Conservation (phyloP, 306 rosid genomes). For the Glycine soja region DNA sequence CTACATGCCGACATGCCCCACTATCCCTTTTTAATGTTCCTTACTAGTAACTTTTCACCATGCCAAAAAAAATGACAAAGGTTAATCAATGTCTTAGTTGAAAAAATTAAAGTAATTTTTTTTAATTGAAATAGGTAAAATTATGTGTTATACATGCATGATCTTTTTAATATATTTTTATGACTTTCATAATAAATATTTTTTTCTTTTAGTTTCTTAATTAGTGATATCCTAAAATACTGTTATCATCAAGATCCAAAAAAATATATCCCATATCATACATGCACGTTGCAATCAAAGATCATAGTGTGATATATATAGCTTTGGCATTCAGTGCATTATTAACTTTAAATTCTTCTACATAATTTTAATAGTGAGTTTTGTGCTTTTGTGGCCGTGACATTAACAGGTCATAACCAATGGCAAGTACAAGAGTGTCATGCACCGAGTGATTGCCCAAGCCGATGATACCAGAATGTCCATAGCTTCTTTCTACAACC, state of each 20-base stretch:
- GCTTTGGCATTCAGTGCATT: neutral
- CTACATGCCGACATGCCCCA: slow-evolving; percentile 18
- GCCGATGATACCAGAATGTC: slow-evolving; percentile 88
- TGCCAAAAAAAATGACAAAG: no score
- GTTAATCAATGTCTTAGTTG: no score
- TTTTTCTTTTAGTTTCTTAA: no score
- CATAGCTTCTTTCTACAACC: slow-evolving; percentile 93
- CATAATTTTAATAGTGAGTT: neutral
- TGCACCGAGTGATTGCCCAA: slow-evolving; percentile 86
- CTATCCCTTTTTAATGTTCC: neutral
- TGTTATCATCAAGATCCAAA: no score
- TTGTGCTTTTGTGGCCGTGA: neutral
- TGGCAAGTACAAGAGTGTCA: slow-evolving; percentile 89
- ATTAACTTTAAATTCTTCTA: no score
- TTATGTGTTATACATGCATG: no score
- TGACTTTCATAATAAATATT: no score
- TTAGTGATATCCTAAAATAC: no score
- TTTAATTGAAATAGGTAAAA: no score
- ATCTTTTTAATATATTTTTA: no score
- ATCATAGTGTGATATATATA: neutral
- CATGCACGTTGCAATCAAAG: slow-evolving; percentile 1
- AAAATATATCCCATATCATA: no score
- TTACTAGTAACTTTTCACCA: neutral
- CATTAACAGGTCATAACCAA: slow-evolving; percentile 77
- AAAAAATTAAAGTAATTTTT: no score